Base-by-base conservation (phyloP, 306 rosid species). In the Cucumis hystrix region DNA sequence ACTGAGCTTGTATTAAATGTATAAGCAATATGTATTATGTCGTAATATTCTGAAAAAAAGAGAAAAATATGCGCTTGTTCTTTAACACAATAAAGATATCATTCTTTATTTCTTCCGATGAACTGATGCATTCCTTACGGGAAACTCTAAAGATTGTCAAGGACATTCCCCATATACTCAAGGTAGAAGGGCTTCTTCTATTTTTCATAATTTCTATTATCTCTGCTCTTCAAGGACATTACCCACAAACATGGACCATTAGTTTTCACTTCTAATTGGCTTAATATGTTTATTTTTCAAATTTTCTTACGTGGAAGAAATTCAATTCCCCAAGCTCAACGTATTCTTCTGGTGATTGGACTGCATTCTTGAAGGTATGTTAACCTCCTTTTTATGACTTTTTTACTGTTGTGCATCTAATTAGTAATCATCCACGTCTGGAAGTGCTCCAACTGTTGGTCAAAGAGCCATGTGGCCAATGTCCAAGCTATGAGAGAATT, bases 301-400 rank as follows among this genome's bases (percentile, higher is more conserved):
- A 9, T n/a, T 12, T 66, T 67, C n/a, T 74, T 87, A 79, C 58
- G 12, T 77, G 78, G 70, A 81, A 95, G 98, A 95, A 95, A 89
- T 95, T 95, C 85, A 91, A 92, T 80, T 90, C 96, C 60, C 97
- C 98, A 63, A 95, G 98, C 89, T 90, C 91, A 55, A 86, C 78
- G 74, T 90, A 94, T 77, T 88, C 96, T 59, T 81, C 88, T 80
- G 73, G 85, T 20, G 98, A 95, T 80, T 94, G 98, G 98, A 80
- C 91, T 62, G 90, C 98, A 72, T 88, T 95, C 81, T 82, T 95
- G 28, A 95, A 90, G 97, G 98, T 88, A 77, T 41, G 72, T 17
- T 58, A 43, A 40, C 56, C 74, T 25, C 64, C 14, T 71, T 16
- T 14, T 5, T 52, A 15, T 18, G 25, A 63, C 56, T 30, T 45